Base-by-base conservation (phyloP, 2,329 filamentous ascomycete species). In the Eurotiales sp. region DNA sequence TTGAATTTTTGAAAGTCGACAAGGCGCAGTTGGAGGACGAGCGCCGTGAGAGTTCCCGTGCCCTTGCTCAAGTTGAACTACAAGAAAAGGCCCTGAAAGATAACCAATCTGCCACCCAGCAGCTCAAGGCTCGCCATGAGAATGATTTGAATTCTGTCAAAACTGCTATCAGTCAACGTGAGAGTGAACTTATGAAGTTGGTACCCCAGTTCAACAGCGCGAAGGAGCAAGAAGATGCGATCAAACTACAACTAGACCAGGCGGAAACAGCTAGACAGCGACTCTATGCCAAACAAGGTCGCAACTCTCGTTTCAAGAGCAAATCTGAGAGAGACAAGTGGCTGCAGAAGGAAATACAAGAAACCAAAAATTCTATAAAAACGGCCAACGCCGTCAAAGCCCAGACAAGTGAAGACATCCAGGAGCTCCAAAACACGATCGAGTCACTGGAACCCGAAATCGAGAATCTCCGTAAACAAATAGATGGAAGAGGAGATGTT, bases 271-370 rank as follows among this genome's bases (percentile, higher is more conserved):
- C 82, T 4, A 81, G 88, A 37, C 84, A 87, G 57, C 85, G 91
- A 32, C 80, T 99, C 7, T 89, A 95, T 64, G 88, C 88, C 46
- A 99, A 99, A 69, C 92, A 99, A 71, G 90, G 87, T 39, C 86
- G 92, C 41, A 90, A 87, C 58, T 86, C 87, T 15, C 87, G 90
- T 56, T 99, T 96, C 70, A 87, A 81, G 64, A 95, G 84, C 67
- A 96, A 96, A 74, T 81, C 82, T 8, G 90, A 97, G 65, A 85
- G 95, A 39, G 92, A 99, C 67, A 81, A 83, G 30, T 96, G 83
- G 77, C 76, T 99, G 45, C 83, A 83, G 55, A 80, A 83, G 55
- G 87, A 96, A 69, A 88, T 97, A 51, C 78, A 87, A 40, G 87
- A 95, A 30, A 82, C 91, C 49, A 87, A 90, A 58, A 75, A 82